phyloP scores from a whole-genome alignment of 345 rosid species.

The Eucalyptus brandiana region DNA sequence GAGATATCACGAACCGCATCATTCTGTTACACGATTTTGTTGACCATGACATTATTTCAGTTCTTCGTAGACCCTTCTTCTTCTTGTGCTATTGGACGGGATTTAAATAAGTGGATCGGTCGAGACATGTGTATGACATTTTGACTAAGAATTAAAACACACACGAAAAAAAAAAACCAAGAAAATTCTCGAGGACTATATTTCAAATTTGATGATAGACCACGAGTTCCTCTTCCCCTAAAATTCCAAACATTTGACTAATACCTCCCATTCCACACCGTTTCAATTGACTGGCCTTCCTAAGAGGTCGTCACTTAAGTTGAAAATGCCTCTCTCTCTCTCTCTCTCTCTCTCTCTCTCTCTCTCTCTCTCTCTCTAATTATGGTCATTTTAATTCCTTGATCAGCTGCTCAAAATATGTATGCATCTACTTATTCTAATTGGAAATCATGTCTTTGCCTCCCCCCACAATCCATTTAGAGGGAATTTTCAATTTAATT shows the following conservation, averaged over 20 bases:
- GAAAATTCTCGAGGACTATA: background rate
- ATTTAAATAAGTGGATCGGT: background rate
- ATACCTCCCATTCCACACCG: background rate
- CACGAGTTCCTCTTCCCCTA: background rate
- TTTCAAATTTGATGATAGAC: background rate
- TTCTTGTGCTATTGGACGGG: too few species aligned
- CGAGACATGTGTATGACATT: background rate
- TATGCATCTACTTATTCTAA: background rate
- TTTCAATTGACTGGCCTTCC: background rate
- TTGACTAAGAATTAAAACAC: background rate
- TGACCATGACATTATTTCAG: background rate
- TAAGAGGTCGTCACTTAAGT: background rate
- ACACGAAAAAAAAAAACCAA: background rate
- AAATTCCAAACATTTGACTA: background rate
- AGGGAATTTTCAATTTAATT: background rate
- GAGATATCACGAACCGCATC: background rate
- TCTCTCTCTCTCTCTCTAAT: background rate
- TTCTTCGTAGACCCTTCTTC: background rate
- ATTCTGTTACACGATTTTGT: background rate
- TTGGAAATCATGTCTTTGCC: background rate
- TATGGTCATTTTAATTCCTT: background rate
- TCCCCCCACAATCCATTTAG: background rate
- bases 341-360: background rate
- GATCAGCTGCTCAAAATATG: background rate
- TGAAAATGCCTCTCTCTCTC: background rate